Evolutionary conservation across 352 stramenopile genomes (phyloP).

Genomic region (Phytophthora pluvialis): DNA sequence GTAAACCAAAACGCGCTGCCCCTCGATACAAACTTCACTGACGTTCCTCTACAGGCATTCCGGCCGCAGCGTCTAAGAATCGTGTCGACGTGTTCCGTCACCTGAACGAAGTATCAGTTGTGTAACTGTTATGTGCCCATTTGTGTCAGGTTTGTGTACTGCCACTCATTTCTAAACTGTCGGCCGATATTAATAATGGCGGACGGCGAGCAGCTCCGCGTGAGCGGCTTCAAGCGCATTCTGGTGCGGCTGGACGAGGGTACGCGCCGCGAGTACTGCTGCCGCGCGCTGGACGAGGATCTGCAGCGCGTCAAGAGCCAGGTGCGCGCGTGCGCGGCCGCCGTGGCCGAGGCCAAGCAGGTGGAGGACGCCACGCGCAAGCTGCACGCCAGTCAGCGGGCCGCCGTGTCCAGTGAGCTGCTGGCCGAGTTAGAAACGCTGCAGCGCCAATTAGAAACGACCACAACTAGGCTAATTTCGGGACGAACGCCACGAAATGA

Average conservation of each 20-base stretch:
- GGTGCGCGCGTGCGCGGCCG: slow-evolving; percentile 29
- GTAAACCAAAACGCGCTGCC: too few relatives aligned
- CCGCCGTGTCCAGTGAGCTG: slow-evolving; percentile 29
- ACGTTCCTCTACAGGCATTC: too few relatives aligned
- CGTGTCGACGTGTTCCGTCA: too few relatives aligned
- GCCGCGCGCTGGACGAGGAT: slow-evolving; percentile 38
- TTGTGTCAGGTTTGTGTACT: too few relatives aligned
- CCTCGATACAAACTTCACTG: too few relatives aligned
- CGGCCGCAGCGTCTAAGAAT: too few relatives aligned
- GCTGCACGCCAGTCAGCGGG: slow-evolving; percentile 29
- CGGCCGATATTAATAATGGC: neutral
- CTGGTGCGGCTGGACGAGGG: slow-evolving; percentile 40
- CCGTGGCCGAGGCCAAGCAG: slow-evolving; percentile 39
- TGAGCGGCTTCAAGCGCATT: slow-evolving; percentile 47
- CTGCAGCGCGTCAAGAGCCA: slow-evolving; percentile 21
- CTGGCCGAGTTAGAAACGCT: slow-evolving; percentile 48
- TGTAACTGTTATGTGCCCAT: too few relatives aligned
- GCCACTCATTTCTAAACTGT: too few relatives aligned
- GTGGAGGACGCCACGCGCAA: slow-evolving; percentile 44
- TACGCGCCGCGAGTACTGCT: slow-evolving; percentile 47
- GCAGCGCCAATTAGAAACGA: slow-evolving; percentile 21
- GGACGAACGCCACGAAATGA: slow-evolving; percentile 1
- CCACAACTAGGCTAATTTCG: slow-evolving; percentile 18
- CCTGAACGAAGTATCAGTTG: too few relatives aligned
- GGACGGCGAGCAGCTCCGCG: slow-evolving; percentile 20